Evolutionary conservation across 805 yeast genomes (phyloP).

Genomic region (Isabelozyma gotoi): DNA sequence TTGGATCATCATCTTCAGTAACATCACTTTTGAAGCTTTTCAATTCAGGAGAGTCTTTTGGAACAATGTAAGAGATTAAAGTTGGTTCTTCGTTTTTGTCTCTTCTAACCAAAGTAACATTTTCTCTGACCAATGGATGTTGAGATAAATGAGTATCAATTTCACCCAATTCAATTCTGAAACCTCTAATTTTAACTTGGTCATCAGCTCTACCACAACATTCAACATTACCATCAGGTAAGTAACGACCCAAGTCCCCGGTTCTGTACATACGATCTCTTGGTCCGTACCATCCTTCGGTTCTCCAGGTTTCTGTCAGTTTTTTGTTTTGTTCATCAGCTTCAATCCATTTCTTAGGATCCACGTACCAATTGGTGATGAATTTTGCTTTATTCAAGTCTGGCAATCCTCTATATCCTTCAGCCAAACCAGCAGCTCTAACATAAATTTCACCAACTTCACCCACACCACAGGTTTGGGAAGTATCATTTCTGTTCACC

Average conservation of each 20-base stretch:
- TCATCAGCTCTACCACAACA: constrained; percentile 99
- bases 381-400: constrained; percentile 87
- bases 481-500: constrained; percentile 84
- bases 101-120: constrained; percentile 86
- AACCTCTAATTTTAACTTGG: constrained; percentile 97
- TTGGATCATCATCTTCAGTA: constrained; percentile 52
- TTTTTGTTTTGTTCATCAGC: constrained; percentile 48
- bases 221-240: constrained; percentile 97
- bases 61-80: constrained; percentile 88
- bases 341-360: constrained; percentile 59
- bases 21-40: constrained; percentile 50
- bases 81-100: constrained; percentile 93
- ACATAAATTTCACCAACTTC: constrained; percentile 99
- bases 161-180: constrained; percentile 97
- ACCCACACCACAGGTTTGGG: constrained; percentile 96
- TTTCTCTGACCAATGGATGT: constrained; percentile 89
- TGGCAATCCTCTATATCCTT: constrained; percentile 91
- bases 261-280: constrained; percentile 95
- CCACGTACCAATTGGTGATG: constrained; percentile 86
- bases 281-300: constrained; percentile 82
- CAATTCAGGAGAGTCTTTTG: constrained; percentile 52
- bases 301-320: constrained; percentile 62
- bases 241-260: constrained; percentile 94
- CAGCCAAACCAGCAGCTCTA: constrained; percentile 97
- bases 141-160: constrained; percentile 96